Conservation (phyloP, 73 alveolate species). For the Symbiodinium natans region DNA sequence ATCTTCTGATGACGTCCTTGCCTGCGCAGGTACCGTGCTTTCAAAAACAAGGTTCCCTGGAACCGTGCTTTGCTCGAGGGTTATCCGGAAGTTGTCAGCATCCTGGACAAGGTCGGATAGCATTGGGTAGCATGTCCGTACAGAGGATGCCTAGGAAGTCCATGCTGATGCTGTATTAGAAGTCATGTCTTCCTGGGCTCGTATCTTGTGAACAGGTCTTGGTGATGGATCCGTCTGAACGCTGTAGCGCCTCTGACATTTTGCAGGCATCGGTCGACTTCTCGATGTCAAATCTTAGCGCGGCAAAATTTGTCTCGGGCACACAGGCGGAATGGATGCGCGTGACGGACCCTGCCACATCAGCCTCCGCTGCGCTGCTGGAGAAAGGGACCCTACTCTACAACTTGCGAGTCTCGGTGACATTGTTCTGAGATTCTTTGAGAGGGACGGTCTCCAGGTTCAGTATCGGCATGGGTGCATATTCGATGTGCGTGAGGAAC, state of each 20-base stretch:
- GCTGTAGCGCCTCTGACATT: conserved; percentile 45
- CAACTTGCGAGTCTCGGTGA: conserved; percentile 32
- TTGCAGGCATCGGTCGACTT: not conserved
- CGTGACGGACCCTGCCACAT: conserved; percentile 59
- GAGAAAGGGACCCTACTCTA: conserved; percentile 44
- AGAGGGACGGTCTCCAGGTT: too few relatives aligned
- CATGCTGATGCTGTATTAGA: too few relatives aligned
- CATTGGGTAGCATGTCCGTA: too few relatives aligned
- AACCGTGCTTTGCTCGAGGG: conserved; percentile 19
- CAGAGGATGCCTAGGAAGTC: too few relatives aligned
- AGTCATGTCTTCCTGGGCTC: too few relatives aligned
- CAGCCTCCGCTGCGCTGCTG: conserved; percentile 63
- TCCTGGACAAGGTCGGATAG: conserved; percentile 64
- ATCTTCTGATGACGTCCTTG: not conserved
- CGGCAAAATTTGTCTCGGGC: not conserved
- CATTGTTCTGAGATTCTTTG: not conserved
- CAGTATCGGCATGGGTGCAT: not conserved
- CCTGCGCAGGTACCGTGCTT: conserved; percentile 33
- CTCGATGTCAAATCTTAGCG: not conserved
- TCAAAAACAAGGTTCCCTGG: conserved; percentile 63
- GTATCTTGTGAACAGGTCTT: conserved; percentile 18
- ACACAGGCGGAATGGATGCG: conserved; percentile 56
- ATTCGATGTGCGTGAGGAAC: not conserved
- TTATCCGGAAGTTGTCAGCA: conserved; percentile 4
- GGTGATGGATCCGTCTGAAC: conserved; percentile 15